Conservation (phyloP, 352 stramenopile species). For the Globisporangium canariense region DNA sequence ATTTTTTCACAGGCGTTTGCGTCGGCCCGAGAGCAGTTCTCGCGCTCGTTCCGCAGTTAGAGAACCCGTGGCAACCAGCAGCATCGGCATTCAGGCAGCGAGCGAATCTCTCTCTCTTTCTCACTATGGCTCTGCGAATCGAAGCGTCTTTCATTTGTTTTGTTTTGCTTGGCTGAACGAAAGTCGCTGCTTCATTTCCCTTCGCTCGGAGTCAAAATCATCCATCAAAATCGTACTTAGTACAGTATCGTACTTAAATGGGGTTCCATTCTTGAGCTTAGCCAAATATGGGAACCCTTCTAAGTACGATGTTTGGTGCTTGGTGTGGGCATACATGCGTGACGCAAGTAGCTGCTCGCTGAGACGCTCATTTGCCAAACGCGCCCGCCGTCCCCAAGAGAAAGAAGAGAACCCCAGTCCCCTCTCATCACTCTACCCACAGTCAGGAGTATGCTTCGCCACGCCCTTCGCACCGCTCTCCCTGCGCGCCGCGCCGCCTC, state of each 20-base stretch:
- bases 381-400: background rate
- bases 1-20: slow-evolving; percentile 55
- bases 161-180: background rate
- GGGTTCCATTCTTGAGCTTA: slow-evolving; percentile 3
- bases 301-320: slow-evolving; percentile 5
- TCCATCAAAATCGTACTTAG: background rate
- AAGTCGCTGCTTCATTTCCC: background rate
- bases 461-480: slow-evolving; percentile 47
- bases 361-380: slow-evolving; percentile 4
- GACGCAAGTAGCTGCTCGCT: background rate
- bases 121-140: background rate
- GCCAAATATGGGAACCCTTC: too few species aligned
- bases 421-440: background rate
- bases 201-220: background rate
- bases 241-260: too few species aligned
- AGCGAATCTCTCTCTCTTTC: background rate
- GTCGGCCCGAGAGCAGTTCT: slow-evolving; percentile 85
- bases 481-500: slow-evolving; percentile 36
- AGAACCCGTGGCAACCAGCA: slow-evolving; percentile 4
- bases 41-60: slow-evolving; percentile 85
- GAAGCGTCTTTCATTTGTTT: slow-evolving; percentile 13
- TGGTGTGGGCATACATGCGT: background rate
- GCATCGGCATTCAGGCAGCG: background rate
- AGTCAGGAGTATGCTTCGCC: slow-evolving; percentile 48
- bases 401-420: background rate